Conservation (phyloP, 2,329 filamentous ascomycete genomes). For the Byssothecium circinans region DNA sequence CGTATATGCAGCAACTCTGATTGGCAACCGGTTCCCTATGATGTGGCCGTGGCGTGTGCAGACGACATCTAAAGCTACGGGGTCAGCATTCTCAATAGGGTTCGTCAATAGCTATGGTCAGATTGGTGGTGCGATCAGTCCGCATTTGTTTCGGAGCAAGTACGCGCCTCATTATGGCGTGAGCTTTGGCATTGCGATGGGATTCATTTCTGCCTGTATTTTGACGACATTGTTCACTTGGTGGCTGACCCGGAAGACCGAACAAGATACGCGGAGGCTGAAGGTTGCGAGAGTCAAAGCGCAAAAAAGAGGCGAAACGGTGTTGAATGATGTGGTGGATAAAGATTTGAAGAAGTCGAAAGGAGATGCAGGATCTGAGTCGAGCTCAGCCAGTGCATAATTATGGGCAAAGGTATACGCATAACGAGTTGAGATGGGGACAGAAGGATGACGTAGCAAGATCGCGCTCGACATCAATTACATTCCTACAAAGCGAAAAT, state of each 20-base stretch:
- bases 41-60: slow-evolving; percentile 47
- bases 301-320: slow-evolving; percentile 11
- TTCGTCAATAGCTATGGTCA: slow-evolving; percentile 50
- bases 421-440: neutral
- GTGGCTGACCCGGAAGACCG: slow-evolving; percentile 47
- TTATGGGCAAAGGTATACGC: neutral
- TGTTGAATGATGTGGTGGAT: slow-evolving; percentile 18
- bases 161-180: slow-evolving; percentile 47
- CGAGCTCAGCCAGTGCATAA: neutral
- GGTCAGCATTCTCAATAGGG: slow-evolving; percentile 49
- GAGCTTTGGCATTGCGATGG: slow-evolving; percentile 44
- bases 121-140: slow-evolving; percentile 50
- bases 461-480: too few species aligned
- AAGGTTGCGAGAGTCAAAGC: slow-evolving; percentile 19
- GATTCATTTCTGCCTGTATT: slow-evolving; percentile 44
- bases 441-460: too few species aligned
- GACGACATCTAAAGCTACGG: slow-evolving; percentile 37
- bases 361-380: neutral
- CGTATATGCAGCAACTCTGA: slow-evolving; percentile 44
- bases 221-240: slow-evolving; percentile 45
- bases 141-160: slow-evolving; percentile 48
- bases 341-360: slow-evolving; percentile 14
- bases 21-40: slow-evolving; percentile 29
- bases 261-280: slow-evolving; percentile 39
- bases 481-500: too few species aligned